These are phyloP conservation scores for Amorphotheca resinae DNA, from an alignment of 495 filamentous ascomycete genomes.

Conservation along the genomic window DNA sequence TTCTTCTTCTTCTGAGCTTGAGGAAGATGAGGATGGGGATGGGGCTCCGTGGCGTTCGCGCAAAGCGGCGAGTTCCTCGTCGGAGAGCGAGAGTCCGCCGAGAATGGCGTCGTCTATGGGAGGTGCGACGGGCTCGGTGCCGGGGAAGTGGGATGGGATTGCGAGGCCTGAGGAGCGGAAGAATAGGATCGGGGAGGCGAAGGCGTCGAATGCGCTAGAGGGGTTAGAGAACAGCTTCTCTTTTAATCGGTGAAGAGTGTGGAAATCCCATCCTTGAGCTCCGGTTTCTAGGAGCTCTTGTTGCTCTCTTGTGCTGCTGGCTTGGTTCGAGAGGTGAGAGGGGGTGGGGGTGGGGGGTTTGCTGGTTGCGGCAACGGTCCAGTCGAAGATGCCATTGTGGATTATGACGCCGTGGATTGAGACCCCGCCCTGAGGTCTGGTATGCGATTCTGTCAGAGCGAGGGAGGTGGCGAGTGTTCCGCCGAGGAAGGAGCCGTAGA, in stretches of 20 bases:
- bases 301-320: neutral
- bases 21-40: neutral
- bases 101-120: neutral
- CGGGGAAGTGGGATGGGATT: conserved; percentile 2
- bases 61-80: neutral
- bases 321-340: neutral
- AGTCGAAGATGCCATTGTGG: conserved; percentile 41
- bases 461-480: conserved; percentile 35
- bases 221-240: conserved; percentile 29
- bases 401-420: conserved; percentile 31
- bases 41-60: neutral
- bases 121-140: neutral
- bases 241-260: conserved; percentile 21
- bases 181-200: conserved; percentile 39
- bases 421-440: neutral
- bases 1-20: neutral
- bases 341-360: neutral
- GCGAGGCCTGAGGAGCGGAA: conserved; percentile 32
- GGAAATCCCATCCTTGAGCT: conserved; percentile 4
- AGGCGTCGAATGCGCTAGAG: conserved; percentile 35
- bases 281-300: conserved; percentile 4
- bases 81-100: neutral
- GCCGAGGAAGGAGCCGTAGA: conserved; percentile 38
- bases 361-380: conserved; percentile 24
- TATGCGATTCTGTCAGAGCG: conserved; percentile 33